Percentiles rank a stretch among this genome's conserved stretches.
phyloP scores from a whole-genome alignment of 2,329 filamentous ascomycete species.

The Colletotrichum sp. region DNA sequence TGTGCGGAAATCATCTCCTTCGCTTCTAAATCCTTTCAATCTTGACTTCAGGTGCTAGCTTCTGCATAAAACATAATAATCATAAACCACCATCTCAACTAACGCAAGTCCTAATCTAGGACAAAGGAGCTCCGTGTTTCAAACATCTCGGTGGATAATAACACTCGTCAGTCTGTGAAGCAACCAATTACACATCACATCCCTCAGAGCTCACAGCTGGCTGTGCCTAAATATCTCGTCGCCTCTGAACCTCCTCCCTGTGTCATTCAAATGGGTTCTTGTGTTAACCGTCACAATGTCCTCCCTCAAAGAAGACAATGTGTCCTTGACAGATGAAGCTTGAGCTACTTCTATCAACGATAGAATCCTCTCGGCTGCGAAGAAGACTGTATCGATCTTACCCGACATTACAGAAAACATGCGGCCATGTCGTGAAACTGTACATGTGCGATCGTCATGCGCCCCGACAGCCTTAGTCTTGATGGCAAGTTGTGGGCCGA shows the following conservation, averaged over 20 bases:
- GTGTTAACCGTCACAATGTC: background rate
- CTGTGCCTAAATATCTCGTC: background rate
- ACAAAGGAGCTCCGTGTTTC: no score
- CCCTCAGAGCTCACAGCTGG: background rate
- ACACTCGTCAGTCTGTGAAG: no score
- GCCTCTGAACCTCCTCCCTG: background rate
- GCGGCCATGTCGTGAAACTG: background rate
- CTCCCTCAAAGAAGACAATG: conserved; percentile 9
- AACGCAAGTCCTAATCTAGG: no score
- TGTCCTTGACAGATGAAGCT: background rate
- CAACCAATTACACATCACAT: no score
- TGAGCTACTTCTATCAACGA: background rate
- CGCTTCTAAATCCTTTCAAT: no score
- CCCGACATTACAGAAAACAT: background rate
- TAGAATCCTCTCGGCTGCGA: background rate
- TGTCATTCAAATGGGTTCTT: background rate
- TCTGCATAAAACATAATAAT: no score
- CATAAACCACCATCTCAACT: no score
- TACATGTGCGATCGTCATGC: background rate
- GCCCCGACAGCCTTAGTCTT: background rate
- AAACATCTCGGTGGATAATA: no score
- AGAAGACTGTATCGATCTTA: background rate
- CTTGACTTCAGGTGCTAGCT: no score
- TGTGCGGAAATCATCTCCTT: no score
- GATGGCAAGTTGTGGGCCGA: background rate